Evolutionary conservation across 148 eudicot species (phyloP), one percentile per base, ranked within the genome.

Genomic region (Simmondsia chinensis): DNA sequence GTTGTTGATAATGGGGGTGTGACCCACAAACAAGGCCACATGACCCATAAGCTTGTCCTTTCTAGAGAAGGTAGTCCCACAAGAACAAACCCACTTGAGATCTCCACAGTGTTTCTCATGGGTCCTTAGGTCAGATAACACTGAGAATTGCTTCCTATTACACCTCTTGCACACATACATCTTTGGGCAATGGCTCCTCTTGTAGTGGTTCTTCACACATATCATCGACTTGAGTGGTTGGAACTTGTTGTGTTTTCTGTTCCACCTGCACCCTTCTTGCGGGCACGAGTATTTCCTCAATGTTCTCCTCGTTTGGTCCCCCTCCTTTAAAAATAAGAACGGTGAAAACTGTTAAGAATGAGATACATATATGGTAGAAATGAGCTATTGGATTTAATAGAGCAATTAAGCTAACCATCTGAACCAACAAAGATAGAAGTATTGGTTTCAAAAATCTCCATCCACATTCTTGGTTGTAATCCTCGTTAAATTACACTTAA

Each of bases 51-150:
- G 94, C 70, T 87, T 87, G 33, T 87, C 96, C 68, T 87, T 87
- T 68, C 96, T 70, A n/a, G 88, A 87, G 51, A 87, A 87, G 0
- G 85, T 79, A 3, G 85, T 87, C 9, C 96, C 96, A 50, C 96
- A 87, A 0, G 96, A 82, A 42, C 96, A 87, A 56, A 56, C 76
- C 96, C 96, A 87, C 46, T 67, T 77, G 4, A 70, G 50, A 28
- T 78, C 85, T 4, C 96, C 96, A 42, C 96, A 87, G 23, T 87
- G 96, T 67, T 87, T 87, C 80, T 83, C 94, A 54, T 87, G 96
- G 0, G 88, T 87, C 51, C 82, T 50, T 18, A 87, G 57, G 56
- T 87, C 96, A 9, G 96, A 79, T 18, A 83, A 49, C 39, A 87
- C 94, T 11, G 96, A 79, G 45, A 83, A 87, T 16, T 77, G 58